A percentile compares a stretch with the other conserved stretches of the same genome.
Evolutionary conservation across 305 asterid species (phyloP).

Genomic region (Fraxinus velutina): DNA sequence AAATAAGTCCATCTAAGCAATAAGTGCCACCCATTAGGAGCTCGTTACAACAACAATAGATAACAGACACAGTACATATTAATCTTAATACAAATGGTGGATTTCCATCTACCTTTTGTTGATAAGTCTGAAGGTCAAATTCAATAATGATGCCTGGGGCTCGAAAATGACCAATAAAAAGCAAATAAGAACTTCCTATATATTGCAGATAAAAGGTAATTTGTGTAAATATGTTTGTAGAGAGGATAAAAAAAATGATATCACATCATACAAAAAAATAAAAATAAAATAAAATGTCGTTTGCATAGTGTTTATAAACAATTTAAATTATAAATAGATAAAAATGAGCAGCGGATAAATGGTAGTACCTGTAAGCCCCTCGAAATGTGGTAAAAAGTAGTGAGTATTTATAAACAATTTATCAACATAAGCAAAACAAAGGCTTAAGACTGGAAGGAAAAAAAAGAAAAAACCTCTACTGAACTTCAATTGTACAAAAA

Average conservation of each 20-base stretch:
- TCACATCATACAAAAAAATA: neutral
- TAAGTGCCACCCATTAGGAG: neutral
- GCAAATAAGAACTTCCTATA: neutral
- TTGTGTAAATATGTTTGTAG: neutral
- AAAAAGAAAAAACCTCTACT: neutral
- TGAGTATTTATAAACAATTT: neutral
- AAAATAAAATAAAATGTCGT: neutral
- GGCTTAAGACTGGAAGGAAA: neutral
- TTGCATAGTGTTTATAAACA: neutral
- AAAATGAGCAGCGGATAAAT: neutral
- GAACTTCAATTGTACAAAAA: slow-evolving; percentile 1
- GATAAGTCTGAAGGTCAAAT: neutral
- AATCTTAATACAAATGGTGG: neutral
- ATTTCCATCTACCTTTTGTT: neutral
- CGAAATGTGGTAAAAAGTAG: neutral
- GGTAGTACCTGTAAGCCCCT: neutral
- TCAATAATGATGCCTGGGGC: neutral
- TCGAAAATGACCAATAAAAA: neutral
- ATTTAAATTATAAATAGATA: too few species aligned
- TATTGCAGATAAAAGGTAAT: neutral
- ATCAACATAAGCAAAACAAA: neutral
- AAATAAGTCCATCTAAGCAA: neutral
- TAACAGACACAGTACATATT: neutral
- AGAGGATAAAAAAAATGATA: neutral
- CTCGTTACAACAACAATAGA: neutral